phyloP scores from a whole-genome alignment of 371 early-diverging fungal species.

The Smittium mucronatum region DNA sequence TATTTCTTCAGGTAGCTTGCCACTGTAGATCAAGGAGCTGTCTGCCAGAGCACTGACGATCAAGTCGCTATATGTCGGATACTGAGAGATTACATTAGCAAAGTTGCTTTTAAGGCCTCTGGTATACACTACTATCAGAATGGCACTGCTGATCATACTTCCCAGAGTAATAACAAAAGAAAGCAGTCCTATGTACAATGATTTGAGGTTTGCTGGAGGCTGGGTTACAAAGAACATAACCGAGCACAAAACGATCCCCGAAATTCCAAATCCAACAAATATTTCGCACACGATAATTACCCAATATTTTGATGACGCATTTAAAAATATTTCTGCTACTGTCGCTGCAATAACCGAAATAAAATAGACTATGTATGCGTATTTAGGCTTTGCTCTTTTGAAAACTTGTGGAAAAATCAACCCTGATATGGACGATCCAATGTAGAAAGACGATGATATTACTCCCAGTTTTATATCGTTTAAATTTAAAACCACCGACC shows the following conservation, averaged over 20 bases:
- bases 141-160: background rate
- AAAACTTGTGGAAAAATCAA: background rate
- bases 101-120: background rate
- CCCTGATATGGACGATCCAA: background rate
- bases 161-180: conserved; percentile 4
- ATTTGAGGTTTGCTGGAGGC: background rate
- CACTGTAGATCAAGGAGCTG: too few species aligned
- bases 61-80: too few species aligned
- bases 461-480: background rate
- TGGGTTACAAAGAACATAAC: background rate
- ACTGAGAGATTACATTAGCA: too few species aligned
- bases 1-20: too few species aligned
- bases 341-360: background rate
- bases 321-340: background rate
- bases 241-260: background rate
- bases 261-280: conserved; percentile 5
- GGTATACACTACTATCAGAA: background rate
- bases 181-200: conserved; percentile 1
- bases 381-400: background rate
- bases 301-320: background rate
- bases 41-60: too few species aligned
- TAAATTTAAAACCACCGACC: background rate
- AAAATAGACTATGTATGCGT: background rate
- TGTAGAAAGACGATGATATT: background rate
- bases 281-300: background rate